Evolutionary conservation across 345 rosid species (phyloP).

Genomic region (Brassica cretica): DNA sequence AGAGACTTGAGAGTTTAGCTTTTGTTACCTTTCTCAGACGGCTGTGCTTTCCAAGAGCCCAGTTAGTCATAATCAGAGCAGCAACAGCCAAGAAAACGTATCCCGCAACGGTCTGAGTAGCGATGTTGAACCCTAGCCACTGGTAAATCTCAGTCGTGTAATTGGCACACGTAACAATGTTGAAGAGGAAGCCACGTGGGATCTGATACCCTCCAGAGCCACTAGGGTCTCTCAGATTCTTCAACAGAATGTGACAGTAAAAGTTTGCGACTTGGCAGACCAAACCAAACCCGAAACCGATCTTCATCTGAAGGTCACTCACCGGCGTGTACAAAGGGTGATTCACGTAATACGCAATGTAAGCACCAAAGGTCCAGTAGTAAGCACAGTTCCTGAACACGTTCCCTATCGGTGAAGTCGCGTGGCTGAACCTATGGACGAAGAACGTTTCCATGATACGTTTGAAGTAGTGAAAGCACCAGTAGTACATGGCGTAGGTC

Average conservation of each 20-base stretch:
- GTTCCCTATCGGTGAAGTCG: conserved; percentile 86
- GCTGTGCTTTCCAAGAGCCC: conserved; percentile 97
- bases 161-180: conserved; percentile 95
- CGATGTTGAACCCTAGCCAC: conserved; percentile 96
- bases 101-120: conserved; percentile 92
- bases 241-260: conserved; percentile 83
- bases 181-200: conserved; percentile 88
- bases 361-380: conserved; percentile 88
- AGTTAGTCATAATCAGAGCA: conserved; percentile 80
- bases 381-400: conserved; percentile 95
- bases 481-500: conserved; percentile 87
- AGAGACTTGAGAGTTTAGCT: neutral
- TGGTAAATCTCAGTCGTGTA: conserved; percentile 97
- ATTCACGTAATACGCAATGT: conserved; percentile 88
- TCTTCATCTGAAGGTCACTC: conserved; percentile 86
- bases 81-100: conserved; percentile 85
- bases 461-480: conserved; percentile 97
- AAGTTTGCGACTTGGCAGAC: conserved; percentile 81
- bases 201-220: conserved; percentile 91
- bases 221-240: conserved; percentile 68
- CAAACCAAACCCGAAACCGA: conserved; percentile 85
- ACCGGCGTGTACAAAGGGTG: conserved; percentile 95
- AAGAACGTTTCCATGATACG: conserved; percentile 96
- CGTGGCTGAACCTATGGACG: conserved; percentile 88
- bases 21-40: conserved; percentile 85